Evolutionary conservation across 306 rosid species (phyloP).

Genomic region (Senna tora): DNA sequence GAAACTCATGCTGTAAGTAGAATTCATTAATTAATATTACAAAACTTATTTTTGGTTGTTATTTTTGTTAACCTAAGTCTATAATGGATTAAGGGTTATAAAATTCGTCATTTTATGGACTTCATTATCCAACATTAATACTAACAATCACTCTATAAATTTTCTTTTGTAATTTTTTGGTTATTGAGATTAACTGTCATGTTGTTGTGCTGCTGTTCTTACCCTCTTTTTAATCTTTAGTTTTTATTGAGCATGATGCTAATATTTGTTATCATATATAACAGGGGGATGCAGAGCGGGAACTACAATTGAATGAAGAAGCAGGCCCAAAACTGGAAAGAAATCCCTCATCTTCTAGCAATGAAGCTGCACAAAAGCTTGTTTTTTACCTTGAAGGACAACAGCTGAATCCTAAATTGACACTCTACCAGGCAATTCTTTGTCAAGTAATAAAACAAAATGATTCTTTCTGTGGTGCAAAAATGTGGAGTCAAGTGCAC

Average conservation of each 20-base stretch:
- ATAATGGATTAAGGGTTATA: constrained; percentile 9
- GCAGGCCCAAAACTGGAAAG: constrained; percentile 46
- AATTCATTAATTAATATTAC: background rate
- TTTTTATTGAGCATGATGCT: constrained; percentile 20
- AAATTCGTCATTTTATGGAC: constrained; percentile 4
- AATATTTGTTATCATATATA: constrained; percentile 33
- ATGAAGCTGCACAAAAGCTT: constrained; percentile 60
- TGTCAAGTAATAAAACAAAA: constrained; percentile 62
- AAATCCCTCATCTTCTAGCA: constrained; percentile 51
- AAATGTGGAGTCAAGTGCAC: constrained; percentile 76
- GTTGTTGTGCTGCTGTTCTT: constrained; percentile 16
- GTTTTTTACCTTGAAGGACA: constrained; percentile 76
- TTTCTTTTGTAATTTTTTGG: background rate
- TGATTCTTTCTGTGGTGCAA: constrained; percentile 57
- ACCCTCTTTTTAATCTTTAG: background rate
- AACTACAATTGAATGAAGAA: constrained; percentile 49
- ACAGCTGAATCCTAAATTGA: constrained; percentile 59
- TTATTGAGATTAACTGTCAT: constrained; percentile 9
- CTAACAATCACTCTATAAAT: constrained; percentile 12
- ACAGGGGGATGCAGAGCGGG: constrained; percentile 57
- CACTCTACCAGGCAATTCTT: constrained; percentile 88
- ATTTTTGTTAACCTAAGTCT: constrained; percentile 18
- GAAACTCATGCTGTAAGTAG: constrained; percentile 51
- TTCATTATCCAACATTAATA: background rate
- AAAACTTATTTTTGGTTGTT: constrained; percentile 25